phyloP scores from a whole-genome alignment of 2,329 filamentous ascomycete genomes.

The Hortaea werneckii region DNA sequence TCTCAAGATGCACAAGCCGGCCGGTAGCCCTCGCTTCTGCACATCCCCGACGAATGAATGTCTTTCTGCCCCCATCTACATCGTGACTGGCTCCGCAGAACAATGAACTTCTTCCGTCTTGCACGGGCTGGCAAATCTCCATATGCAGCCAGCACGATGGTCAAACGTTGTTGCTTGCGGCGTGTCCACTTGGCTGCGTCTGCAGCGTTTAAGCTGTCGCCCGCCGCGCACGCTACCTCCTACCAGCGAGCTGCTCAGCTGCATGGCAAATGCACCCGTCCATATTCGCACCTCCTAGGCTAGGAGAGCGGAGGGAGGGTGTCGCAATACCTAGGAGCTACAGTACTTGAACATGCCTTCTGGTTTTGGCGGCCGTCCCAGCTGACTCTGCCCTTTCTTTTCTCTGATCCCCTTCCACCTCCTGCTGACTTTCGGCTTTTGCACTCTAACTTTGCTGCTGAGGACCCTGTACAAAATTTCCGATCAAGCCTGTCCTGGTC shows the following conservation, averaged over 20 bases:
- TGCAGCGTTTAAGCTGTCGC: not conserved
- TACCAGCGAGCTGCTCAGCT: not conserved
- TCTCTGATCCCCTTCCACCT: too few species aligned
- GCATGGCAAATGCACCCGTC: not conserved
- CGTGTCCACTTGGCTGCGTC: not conserved
- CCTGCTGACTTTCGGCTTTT: too few species aligned
- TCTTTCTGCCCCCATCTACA: not conserved
- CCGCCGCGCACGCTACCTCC: not conserved
- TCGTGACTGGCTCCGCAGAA: constrained; percentile 4
- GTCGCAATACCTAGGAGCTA: not conserved
- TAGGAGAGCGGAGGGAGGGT: not conserved
- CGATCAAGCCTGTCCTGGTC: too few species aligned
- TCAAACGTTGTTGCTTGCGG: constrained; percentile 1
- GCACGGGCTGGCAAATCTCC: constrained; percentile 1
- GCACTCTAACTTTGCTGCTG: too few species aligned
- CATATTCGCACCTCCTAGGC: not conserved
- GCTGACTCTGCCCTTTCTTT: too few species aligned
- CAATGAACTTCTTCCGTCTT: not conserved
- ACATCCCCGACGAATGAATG: constrained; percentile 2
- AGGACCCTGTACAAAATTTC: too few species aligned
- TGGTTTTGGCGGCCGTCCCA: too few species aligned
- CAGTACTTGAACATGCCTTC: not conserved
- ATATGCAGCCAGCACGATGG: constrained; percentile 1
- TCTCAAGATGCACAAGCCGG: not conserved
- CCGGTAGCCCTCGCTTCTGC: not conserved